Evolutionary conservation across 1,284 basidiomycete species (phyloP), one percentile per base, ranked within the genome.

Genomic region (Xerocomus nothofagi): DNA sequence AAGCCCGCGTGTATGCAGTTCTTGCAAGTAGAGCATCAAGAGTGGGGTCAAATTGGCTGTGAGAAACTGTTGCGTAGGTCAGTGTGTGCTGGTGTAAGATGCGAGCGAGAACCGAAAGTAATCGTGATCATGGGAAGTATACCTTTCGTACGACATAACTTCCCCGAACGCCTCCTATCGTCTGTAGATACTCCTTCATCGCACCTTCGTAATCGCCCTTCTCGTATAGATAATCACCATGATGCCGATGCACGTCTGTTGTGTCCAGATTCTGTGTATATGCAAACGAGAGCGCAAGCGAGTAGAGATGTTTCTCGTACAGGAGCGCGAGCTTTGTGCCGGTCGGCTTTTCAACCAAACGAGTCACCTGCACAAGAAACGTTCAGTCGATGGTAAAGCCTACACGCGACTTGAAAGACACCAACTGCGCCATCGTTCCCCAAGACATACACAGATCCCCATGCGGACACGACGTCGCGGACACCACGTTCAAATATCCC

Each of bases 81-180:
- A 58, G 32, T 30, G 37, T n/a, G 49, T 42, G 31, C 15, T 24
- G 7, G 9, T 23, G 14, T 9, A 9, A 29, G 14, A 26, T 32
- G 27, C 32, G 29, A 21, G 31, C n/a, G 12, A 47, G 32, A n/a
- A 7, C 4, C 2, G 2, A 21, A 29, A 24, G 23, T 14, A 14
- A 24, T 18, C 21, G 11, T 3, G 3, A 41, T 6, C 20, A 23
- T 12, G 24, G 33, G 6, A 7, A n/a, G 40, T 68, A 45, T 57
- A 91, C 93, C 79, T 97, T 98, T 57, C 97, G 84, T 53, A 99
- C 95, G 18, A 99, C 93, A 70, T 97, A 97, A 65, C 93, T 97
- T 0, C 95, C 93, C 58, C 94, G 91, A 0, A 97, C 76, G 49
- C 84, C 75, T 0, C 96, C 93, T 23, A 98, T 87, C 0, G 95